Base-by-base conservation (phyloP, 148 eudicot species). In the Polygonum maritimum region DNA sequence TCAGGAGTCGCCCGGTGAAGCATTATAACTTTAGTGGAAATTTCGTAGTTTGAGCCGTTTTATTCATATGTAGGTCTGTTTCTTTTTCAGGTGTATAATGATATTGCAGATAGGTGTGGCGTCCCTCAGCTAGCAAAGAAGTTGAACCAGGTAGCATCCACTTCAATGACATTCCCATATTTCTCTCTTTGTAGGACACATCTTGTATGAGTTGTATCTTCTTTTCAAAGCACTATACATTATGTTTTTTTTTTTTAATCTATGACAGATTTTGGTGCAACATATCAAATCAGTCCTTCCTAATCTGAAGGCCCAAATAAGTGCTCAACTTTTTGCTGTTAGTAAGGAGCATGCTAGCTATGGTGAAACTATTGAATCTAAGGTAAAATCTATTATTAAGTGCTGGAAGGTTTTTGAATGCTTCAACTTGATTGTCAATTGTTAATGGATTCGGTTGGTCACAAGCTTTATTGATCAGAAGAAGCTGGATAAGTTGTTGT, bases 61-160 rank as follows among this genome's bases (percentile, higher is more conserved):
- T 16, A 67, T 67, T 19, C 45, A 36, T 67, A 67, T 67, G 38
- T 14, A 67, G 71, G 6, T 67, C 38, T 54, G 14, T 7, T 15
- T 6, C 31, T 26, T 67, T 67, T 67, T 67, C 44, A 96, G 99
- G 98, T 92, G 71, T 96, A 96, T 79, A 91, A 73, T 86, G 99
- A 95, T 80, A 76, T 96, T 77, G 89, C 99, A 26, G 98, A 96
- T 82, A 88, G 87, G 26, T 96, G 99, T 82, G 99, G 99, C 6
- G 81, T 96, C 21, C 97, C 93, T 74, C 98, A 89, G 79, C 76
- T 96, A 83, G 99, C 98, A 65, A 92, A 91, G 84, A 96, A 96
- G 79, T 83, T 96, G 86, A 96, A 96, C 76, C 98, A 91, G 97
- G 99, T 92, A 83, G 21, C 44, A 36, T 60, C 5, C 3, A 6